A percentile compares a stretch with the other conserved stretches of the same genome.
phyloP scores from a whole-genome alignment of 306 rosid genomes.

The Lupinus albus region DNA sequence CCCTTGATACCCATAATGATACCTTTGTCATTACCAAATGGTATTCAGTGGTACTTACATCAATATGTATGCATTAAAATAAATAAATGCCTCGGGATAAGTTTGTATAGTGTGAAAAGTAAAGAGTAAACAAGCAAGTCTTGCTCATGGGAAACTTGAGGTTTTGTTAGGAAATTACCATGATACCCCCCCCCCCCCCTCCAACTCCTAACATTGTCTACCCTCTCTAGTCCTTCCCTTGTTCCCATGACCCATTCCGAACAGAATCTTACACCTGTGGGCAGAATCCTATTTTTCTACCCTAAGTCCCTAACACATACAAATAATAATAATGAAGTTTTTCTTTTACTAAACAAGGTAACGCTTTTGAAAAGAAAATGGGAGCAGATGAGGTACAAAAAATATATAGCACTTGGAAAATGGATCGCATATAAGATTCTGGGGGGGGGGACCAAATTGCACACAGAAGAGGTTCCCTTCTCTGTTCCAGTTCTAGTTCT shows the following conservation, averaged over 20 bases:
- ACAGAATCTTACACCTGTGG: slow-evolving; percentile 13
- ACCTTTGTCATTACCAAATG: not conserved
- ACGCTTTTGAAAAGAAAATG: not conserved
- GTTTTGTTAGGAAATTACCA: slow-evolving; percentile 2
- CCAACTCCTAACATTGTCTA: slow-evolving; percentile 4
- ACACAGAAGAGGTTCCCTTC: not conserved
- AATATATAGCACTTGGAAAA: slow-evolving; percentile 6
- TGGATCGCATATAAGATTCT: no score
- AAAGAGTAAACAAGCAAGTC: not conserved
- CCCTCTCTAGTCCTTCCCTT: not conserved
- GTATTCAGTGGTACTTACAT: not conserved
- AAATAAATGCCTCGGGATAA: not conserved
- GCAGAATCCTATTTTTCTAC: not conserved
- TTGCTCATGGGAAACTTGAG: not conserved
- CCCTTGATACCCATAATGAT: not conserved
- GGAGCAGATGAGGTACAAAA: slow-evolving; percentile 6
- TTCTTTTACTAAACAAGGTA: not conserved
- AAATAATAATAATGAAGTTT: not conserved
- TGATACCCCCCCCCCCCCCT: no score
- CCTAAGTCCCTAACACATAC: slow-evolving; percentile 2
- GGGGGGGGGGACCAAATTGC: not conserved
- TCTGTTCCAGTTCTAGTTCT: not conserved
- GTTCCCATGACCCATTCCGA: not conserved
- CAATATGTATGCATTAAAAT: slow-evolving; percentile 1
- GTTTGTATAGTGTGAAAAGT: not conserved